Base-by-base conservation (phyloP, 1,284 basidiomycete species). In the Vanrija pseudolonga region DNA sequence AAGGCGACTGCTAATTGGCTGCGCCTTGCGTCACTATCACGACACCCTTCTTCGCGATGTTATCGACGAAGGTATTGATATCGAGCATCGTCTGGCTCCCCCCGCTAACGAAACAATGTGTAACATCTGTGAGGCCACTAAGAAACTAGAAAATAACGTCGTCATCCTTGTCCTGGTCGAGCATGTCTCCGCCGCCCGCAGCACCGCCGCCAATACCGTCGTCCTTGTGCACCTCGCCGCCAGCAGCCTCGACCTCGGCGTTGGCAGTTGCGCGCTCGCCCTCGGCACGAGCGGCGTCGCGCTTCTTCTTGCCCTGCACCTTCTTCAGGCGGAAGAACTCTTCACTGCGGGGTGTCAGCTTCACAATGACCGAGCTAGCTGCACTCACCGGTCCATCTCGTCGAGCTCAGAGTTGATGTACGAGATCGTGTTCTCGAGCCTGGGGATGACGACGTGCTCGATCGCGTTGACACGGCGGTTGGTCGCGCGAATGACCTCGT, bases 401-500 rank as follows among this genome's bases (percentile, higher is more conserved):
- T 97, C 93, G 55, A 97, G 78, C 76, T 95, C 91, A n/a, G 90
- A 94, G 67, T 92, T 83, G 72, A 97, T 95, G 74, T 96, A 97
- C 68, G 89, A 90, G 80, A 98, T 92, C 6, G 96, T 98, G 76
- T 98, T 98, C 57, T 98, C 95, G 45, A 99, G 79, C 47, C 87
- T 83, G 14, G 96, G 96, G 56, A 99, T 98, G 68, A 99, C 83
- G 64, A 99, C 87, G 74, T 99, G 92, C 72, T 99, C 96, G 67
- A 99, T 96, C 4, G 96, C 96, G 69, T 99, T 99, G 32, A 99
- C 96, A 62, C 96, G 86, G 44, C 96, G 87, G 76, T 98, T 99
- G 24, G 96, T 98, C 43, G 95, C 92, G 51, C 92, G 87, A 72
- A 99, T 99, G 57, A 98, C 96, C 78, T 98, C 96, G 76, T 99